phyloP scores from a whole-genome alignment of 2,329 filamentous ascomycete genomes.

The Penicillium corylophilum region DNA sequence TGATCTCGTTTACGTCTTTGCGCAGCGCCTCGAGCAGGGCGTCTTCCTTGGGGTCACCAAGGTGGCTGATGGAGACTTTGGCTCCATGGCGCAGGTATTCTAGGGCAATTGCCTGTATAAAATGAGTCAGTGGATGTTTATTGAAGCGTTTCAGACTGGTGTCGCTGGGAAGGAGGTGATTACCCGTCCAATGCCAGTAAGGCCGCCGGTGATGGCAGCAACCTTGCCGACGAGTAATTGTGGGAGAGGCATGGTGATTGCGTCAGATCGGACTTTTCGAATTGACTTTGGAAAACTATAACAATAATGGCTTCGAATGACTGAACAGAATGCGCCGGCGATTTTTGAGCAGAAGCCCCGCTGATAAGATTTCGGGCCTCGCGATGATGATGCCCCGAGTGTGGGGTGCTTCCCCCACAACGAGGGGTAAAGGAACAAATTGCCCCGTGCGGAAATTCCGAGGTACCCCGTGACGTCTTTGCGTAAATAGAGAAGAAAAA shows the following conservation, averaged over 20 bases:
- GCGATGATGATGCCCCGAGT: constrained; percentile 34
- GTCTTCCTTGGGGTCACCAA: constrained; percentile 49
- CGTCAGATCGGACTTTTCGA: neutral
- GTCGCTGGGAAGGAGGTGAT: constrained; percentile 4
- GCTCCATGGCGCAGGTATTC: constrained; percentile 76
- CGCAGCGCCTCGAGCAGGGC: constrained; percentile 30
- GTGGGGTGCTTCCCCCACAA: constrained; percentile 20
- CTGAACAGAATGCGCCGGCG: neutral
- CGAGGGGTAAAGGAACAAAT: constrained; percentile 5
- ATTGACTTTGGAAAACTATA: neutral
- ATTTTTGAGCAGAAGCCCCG: constrained; percentile 5
- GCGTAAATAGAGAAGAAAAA: neutral
- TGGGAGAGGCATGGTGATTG: constrained; percentile 30
- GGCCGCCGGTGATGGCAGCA: constrained; percentile 82
- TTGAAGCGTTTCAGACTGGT: neutral
- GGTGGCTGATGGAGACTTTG: constrained; percentile 76
- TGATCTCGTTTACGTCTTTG: constrained; percentile 31
- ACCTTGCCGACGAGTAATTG: constrained; percentile 69
- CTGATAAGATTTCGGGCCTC: constrained; percentile 30
- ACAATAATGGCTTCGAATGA: neutral
- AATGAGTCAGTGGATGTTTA: neutral
- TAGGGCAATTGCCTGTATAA: constrained; percentile 66
- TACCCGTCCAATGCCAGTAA: constrained; percentile 76
- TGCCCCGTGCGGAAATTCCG: constrained; percentile 1
- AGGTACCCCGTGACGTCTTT: neutral